Percentiles rank a stretch among this genome's conserved stretches.
phyloP scores from a whole-genome alignment of 2,329 filamentous ascomycete species.

The Huntiella moniliformis region DNA sequence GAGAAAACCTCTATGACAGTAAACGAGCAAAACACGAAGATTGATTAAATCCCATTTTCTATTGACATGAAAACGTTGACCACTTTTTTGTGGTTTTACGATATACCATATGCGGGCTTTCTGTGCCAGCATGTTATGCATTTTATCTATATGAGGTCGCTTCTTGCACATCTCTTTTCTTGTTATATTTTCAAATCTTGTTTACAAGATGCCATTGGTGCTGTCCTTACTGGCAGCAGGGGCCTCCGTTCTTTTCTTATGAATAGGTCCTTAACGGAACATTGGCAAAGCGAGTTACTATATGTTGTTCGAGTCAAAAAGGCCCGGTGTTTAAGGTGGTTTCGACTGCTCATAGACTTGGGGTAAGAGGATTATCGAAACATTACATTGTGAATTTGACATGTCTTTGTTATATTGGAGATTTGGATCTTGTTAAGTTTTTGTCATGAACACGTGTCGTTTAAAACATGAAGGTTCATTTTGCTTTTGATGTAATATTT shows the following conservation, averaged over 20 bases:
- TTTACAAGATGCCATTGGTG: constrained; percentile 37
- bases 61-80: not conserved
- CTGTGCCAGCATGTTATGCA: too few species aligned
- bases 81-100: not conserved
- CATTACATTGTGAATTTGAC: constrained; percentile 13
- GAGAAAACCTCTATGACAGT: constrained; percentile 3
- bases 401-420: not conserved
- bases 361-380: constrained; percentile 26
- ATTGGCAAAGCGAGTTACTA: constrained; percentile 37
- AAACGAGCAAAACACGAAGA: not conserved
- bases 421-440: too few species aligned
- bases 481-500: too few species aligned
- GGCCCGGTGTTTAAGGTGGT: constrained; percentile 2
- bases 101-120: not conserved
- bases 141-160: too few species aligned
- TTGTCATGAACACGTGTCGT: too few species aligned
- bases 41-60: not conserved
- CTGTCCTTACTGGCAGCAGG: constrained; percentile 44
- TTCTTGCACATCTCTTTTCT: not conserved
- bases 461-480: too few species aligned
- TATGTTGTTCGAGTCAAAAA: constrained; percentile 8
- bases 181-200: not conserved
- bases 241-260: constrained; percentile 31
- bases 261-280: constrained; percentile 51
- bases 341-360: constrained; percentile 19